These are phyloP conservation scores for Coemansia brasiliensis DNA, from an alignment of 192 early-diverging fungal genomes.

Conservation along the genomic window DNA sequence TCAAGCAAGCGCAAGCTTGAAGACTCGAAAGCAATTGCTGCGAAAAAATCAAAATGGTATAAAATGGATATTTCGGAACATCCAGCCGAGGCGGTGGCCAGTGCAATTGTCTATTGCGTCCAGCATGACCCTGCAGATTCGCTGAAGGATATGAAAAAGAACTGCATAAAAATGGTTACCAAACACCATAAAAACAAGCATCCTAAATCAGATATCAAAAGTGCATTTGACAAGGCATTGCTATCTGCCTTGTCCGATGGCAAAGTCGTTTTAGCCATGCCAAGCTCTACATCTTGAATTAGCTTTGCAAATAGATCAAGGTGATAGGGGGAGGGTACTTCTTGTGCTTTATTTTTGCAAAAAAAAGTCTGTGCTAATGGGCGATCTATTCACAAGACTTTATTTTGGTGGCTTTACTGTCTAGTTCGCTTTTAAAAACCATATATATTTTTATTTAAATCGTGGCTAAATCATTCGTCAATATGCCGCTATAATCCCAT, in stretches of 20 bases:
- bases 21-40: slow-evolving; percentile 5
- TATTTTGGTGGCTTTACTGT: no score
- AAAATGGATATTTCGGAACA: slow-evolving; percentile 8
- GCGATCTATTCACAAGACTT: no score
- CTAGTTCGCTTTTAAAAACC: no score
- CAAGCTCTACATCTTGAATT: neutral
- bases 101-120: slow-evolving; percentile 19
- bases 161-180: slow-evolving; percentile 27
- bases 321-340: no score
- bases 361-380: no score
- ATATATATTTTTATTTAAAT: neutral
- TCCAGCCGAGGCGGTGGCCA: slow-evolving; percentile 21
- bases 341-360: no score
- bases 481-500: slow-evolving; percentile 10
- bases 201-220: slow-evolving; percentile 30
- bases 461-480: slow-evolving; percentile 18
- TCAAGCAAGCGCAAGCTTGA: slow-evolving; percentile 24
- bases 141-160: slow-evolving; percentile 33
- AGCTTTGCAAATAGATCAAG: no score
- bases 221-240: slow-evolving; percentile 31
- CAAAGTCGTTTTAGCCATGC: slow-evolving; percentile 7
- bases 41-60: slow-evolving; percentile 33
- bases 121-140: slow-evolving; percentile 1
- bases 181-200: slow-evolving; percentile 23
- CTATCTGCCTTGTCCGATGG: slow-evolving; percentile 27